These are phyloP conservation scores for Soucietia sequanensis DNA, from an alignment of 805 yeast genomes.

Conservation along the genomic window DNA sequence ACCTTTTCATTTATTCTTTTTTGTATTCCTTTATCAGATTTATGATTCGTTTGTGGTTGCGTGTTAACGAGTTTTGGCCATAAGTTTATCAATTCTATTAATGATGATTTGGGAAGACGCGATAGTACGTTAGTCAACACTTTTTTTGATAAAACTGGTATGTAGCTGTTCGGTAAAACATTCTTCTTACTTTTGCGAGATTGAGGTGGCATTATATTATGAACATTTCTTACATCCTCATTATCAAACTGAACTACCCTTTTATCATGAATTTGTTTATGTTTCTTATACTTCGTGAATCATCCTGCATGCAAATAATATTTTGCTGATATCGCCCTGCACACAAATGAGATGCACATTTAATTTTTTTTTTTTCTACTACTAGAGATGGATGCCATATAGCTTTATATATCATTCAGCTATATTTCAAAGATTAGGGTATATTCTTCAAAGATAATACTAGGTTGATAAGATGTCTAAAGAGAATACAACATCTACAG, in stretches of 20 bases:
- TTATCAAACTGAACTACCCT: not conserved
- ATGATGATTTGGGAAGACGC: constrained; percentile 30
- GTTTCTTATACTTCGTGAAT: too few relatives aligned
- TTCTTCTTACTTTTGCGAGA: constrained; percentile 16
- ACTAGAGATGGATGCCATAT: constrained; percentile 1
- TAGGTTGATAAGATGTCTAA: too few relatives aligned
- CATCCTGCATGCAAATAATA: too few relatives aligned
- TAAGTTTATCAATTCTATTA: constrained; percentile 27
- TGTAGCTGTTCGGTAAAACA: constrained; percentile 38
- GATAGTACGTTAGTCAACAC: constrained; percentile 19
- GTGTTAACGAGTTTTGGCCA: constrained; percentile 36
- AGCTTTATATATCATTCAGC: too few relatives aligned
- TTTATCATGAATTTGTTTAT: constrained; percentile 2
- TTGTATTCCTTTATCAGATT: constrained; percentile 15
- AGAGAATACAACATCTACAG: constrained; percentile 5
- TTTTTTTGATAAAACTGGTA: constrained; percentile 28
- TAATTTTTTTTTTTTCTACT: too few relatives aligned
- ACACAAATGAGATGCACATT: not conserved
- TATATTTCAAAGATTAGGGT: too few relatives aligned
- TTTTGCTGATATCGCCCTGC: too few relatives aligned
- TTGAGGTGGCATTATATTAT: constrained; percentile 5
- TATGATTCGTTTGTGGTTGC: constrained; percentile 20
- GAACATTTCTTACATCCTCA: not conserved
- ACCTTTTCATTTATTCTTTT: constrained; percentile 19
- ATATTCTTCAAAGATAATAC: too few relatives aligned